A percentile compares a stretch with the other conserved stretches of the same genome.
These are phyloP conservation scores for Pseudogymnoascus sp. DNA, from an alignment of 2,329 filamentous ascomycete species.

Conservation along the genomic window DNA sequence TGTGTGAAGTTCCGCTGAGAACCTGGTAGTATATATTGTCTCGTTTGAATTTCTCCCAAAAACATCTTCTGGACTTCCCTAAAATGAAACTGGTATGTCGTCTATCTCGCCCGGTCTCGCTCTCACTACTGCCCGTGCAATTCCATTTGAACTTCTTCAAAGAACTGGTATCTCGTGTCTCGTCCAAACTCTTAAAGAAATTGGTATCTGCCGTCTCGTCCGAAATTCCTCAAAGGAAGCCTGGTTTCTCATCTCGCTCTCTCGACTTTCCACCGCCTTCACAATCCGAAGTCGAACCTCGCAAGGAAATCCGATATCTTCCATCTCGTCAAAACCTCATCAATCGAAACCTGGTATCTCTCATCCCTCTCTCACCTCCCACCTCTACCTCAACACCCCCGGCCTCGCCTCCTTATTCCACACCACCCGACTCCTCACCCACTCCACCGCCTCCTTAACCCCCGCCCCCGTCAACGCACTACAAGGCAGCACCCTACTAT, in stretches of 20 bases:
- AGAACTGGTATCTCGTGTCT: background rate
- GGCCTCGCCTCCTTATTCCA: slow-evolving; percentile 95
- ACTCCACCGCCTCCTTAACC: slow-evolving; percentile 92
- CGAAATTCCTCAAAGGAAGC: background rate
- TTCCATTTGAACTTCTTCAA: background rate
- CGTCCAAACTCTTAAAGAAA: background rate
- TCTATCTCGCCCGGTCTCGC: background rate
- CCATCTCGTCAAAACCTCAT: background rate
- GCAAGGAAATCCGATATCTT: background rate
- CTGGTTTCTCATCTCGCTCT: background rate
- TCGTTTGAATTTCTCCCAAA: background rate
- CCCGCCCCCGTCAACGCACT: slow-evolving; percentile 83
- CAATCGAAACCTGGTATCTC: background rate
- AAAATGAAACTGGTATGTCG: background rate
- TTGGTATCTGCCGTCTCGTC: background rate
- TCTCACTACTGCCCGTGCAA: background rate
- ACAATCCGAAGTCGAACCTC: background rate
- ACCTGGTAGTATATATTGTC: background rate
- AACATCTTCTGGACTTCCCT: background rate
- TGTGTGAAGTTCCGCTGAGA: background rate
- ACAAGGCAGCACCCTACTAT: slow-evolving; percentile 83
- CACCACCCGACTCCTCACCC: slow-evolving; percentile 82
- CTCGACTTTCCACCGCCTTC: no score
- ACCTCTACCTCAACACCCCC: slow-evolving; percentile 71
- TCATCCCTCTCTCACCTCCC: slow-evolving; percentile 4